phyloP scores from a whole-genome alignment of 2,329 filamentous ascomycete species.

The Macrophomina pseudophaseolina region DNA sequence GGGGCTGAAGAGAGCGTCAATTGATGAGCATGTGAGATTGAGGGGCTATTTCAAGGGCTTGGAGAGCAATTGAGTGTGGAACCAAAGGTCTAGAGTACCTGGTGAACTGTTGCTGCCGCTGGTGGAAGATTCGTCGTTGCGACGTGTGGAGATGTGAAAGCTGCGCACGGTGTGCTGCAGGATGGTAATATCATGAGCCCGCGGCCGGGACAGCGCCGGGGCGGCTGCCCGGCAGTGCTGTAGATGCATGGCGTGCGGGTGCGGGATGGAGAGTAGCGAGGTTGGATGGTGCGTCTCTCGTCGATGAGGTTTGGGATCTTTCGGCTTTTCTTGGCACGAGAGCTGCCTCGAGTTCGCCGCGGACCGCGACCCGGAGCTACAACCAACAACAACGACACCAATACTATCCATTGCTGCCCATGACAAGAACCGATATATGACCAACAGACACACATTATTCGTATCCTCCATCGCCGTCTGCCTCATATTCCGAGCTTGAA shows the following conservation, averaged over 20 bases:
- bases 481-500: no score
- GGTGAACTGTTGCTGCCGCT: not conserved
- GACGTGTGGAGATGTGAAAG: constrained; percentile 23
- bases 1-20: not conserved
- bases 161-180: constrained; percentile 8
- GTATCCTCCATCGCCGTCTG: no score
- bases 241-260: constrained; percentile 19
- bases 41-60: not conserved
- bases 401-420: no score
- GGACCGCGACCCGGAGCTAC: not conserved
- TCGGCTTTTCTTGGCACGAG: constrained; percentile 11
- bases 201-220: constrained; percentile 1
- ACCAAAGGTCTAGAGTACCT: not conserved
- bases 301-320: constrained; percentile 22
- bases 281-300: not conserved
- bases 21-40: not conserved
- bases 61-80: constrained; percentile 1
- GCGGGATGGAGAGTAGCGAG: not conserved
- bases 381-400: no score
- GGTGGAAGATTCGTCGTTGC: constrained; percentile 12
- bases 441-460: no score
- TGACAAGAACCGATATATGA: no score
- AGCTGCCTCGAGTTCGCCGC: constrained; percentile 4
- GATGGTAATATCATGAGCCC: not conserved
- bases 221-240: constrained; percentile 12